A percentile compares a stretch with the other conserved stretches of the same genome.
These are phyloP conservation scores for Gossypium longicalyx DNA, from an alignment of 345 rosid species.

Conservation along the genomic window DNA sequence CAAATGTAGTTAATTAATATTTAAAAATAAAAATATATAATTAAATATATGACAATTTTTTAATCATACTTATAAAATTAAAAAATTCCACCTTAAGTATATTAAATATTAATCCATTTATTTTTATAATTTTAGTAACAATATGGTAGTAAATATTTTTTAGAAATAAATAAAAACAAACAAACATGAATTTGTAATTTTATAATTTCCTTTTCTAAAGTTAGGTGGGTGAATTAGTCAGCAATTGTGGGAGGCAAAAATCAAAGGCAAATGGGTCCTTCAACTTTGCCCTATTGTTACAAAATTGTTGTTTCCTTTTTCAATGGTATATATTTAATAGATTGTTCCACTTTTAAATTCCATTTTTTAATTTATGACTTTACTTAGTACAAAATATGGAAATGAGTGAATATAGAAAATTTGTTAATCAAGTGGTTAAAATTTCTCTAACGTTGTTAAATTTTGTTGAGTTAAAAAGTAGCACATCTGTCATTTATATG, in stretches of 20 bases:
- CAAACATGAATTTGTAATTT: background rate
- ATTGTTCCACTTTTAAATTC: background rate
- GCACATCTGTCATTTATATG: too few species aligned
- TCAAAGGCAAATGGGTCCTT: constrained; percentile 22
- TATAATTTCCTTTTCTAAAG: background rate
- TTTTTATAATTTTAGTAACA: background rate
- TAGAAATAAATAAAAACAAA: background rate
- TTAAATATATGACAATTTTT: too few species aligned
- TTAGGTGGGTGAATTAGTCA: constrained; percentile 5
- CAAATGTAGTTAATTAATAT: too few species aligned
- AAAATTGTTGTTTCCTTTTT: background rate
- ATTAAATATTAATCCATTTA: background rate
- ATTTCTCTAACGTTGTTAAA: too few species aligned
- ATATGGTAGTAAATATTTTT: background rate
- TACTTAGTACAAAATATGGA: too few species aligned
- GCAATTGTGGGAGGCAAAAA: constrained; percentile 13
- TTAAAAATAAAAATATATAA: too few species aligned
- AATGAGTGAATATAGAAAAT: too few species aligned
- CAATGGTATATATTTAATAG: background rate
- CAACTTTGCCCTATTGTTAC: background rate
- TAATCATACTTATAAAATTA: too few species aligned
- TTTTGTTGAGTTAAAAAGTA: too few species aligned
- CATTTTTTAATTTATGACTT: too few species aligned
- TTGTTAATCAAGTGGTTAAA: too few species aligned
- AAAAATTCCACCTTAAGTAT: too few species aligned